These are phyloP conservation scores for Poa pratensis DNA, from an alignment of 176 grass and related monocot species.

Conservation along the genomic window DNA sequence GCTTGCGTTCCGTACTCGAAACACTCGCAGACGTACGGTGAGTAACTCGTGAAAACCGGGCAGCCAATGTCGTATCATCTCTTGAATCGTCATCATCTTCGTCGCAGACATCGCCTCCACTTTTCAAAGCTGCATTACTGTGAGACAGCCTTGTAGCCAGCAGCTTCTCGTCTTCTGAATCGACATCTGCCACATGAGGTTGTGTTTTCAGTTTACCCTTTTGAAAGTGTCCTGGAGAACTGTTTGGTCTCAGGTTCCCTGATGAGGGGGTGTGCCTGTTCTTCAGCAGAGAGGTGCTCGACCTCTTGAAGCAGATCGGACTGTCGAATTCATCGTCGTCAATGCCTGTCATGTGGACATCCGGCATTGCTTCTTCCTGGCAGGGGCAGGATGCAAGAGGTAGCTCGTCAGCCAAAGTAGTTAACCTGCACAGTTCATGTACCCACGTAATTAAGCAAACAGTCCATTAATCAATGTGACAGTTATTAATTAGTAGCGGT, in stretches of 20 bases:
- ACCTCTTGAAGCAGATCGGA: slow-evolving; percentile 48
- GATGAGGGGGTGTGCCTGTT: slow-evolving; percentile 36
- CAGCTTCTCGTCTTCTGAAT: slow-evolving; percentile 65
- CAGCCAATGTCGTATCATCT: slow-evolving; percentile 75
- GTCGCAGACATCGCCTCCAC: slow-evolving; percentile 15
- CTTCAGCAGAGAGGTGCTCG: slow-evolving; percentile 30
- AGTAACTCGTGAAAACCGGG: slow-evolving; percentile 49
- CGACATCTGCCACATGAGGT: slow-evolving; percentile 35
- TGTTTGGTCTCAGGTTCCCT: neutral
- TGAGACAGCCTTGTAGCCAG: slow-evolving; percentile 44
- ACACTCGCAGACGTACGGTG: slow-evolving; percentile 13
- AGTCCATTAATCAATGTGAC: too few species aligned
- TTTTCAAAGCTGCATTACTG: slow-evolving; percentile 1
- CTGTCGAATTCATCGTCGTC: neutral
- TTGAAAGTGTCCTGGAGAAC: slow-evolving; percentile 4
- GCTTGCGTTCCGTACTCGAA: slow-evolving; percentile 35
- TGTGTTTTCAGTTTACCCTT: slow-evolving; percentile 45
- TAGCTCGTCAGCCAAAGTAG: too few species aligned
- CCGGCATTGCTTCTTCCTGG: slow-evolving; percentile 42
- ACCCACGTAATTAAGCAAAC: too few species aligned
- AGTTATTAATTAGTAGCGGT: too few species aligned
- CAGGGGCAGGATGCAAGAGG: too few species aligned
- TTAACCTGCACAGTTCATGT: too few species aligned
- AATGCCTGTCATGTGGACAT: slow-evolving; percentile 35
- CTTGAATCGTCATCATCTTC: slow-evolving; percentile 84